A percentile compares a stretch with the other conserved stretches of the same genome.
Conservation (phyloP, 495 filamentous ascomycete species). For the Hypoxylon lenormandii region DNA sequence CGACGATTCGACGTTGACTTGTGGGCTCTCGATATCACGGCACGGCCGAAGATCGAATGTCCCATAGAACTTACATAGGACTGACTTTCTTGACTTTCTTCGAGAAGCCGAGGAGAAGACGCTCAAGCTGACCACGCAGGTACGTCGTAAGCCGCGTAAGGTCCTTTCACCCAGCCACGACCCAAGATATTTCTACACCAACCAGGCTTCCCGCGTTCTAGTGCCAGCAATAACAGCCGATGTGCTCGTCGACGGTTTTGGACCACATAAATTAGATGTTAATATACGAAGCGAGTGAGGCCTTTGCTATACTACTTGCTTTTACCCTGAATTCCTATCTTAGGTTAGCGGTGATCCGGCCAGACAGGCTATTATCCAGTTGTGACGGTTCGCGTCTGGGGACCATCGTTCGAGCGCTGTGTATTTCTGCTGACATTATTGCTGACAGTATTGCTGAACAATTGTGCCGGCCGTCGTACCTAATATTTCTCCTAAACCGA, state of each 20-base stretch:
- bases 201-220: background rate
- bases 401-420: conserved; percentile 32
- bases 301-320: conserved; percentile 26
- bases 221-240: conserved; percentile 36
- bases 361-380: conserved; percentile 45
- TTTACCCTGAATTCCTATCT: conserved; percentile 44
- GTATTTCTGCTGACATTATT: conserved; percentile 15
- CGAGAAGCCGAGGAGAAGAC: background rate
- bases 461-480: conserved; percentile 13
- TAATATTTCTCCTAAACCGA: conserved; percentile 28
- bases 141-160: conserved; percentile 4
- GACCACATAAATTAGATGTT: conserved; percentile 39
- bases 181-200: conserved; percentile 2
- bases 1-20: conserved; percentile 4
- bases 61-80: background rate
- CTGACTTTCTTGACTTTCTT: background rate
- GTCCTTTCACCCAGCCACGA: background rate
- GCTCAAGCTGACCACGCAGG: background rate
- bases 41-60: background rate
- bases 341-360: conserved; percentile 36
- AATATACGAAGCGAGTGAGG: conserved; percentile 39
- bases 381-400: conserved; percentile 33
- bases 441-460: conserved; percentile 8
- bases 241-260: conserved; percentile 22
- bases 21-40: no score